Conservation (phyloP, 2,329 filamentous ascomycete genomes). For the Byssoonygena ceratinophila region DNA sequence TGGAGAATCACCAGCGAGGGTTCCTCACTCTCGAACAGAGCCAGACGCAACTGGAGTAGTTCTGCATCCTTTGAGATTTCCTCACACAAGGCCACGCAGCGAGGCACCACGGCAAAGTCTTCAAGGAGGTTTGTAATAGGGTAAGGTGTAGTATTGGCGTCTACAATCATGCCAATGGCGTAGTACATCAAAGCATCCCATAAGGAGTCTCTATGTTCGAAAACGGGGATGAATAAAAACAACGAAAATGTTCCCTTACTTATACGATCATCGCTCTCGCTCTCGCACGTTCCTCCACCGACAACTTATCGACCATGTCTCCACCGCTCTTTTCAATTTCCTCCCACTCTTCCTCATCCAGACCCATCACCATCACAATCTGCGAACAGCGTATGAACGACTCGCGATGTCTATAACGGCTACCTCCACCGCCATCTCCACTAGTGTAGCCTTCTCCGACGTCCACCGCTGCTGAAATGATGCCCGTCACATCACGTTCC, state of each 20-base stretch:
- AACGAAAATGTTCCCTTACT: background rate
- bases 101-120: too few species aligned
- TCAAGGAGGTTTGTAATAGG: too few species aligned
- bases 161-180: background rate
- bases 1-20: background rate
- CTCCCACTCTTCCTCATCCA: constrained; percentile 95
- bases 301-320: constrained; percentile 53
- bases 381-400: constrained; percentile 65
- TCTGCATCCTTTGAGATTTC: too few species aligned
- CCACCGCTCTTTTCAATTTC: constrained; percentile 50
- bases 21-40: too few species aligned
- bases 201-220: background rate
- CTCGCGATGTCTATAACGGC: constrained; percentile 68
- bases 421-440: constrained; percentile 20
- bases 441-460: constrained; percentile 28
- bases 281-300: constrained; percentile 60
- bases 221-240: background rate
- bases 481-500: constrained; percentile 70
- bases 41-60: too few species aligned
- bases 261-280: constrained; percentile 56
- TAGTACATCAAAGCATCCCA: background rate
- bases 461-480: constrained; percentile 47
- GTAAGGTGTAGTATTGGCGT: too few species aligned
- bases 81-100: too few species aligned
- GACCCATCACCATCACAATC: constrained; percentile 76